Conservation (phyloP, 345 rosid species). For the Pelargonium nanum region DNA sequence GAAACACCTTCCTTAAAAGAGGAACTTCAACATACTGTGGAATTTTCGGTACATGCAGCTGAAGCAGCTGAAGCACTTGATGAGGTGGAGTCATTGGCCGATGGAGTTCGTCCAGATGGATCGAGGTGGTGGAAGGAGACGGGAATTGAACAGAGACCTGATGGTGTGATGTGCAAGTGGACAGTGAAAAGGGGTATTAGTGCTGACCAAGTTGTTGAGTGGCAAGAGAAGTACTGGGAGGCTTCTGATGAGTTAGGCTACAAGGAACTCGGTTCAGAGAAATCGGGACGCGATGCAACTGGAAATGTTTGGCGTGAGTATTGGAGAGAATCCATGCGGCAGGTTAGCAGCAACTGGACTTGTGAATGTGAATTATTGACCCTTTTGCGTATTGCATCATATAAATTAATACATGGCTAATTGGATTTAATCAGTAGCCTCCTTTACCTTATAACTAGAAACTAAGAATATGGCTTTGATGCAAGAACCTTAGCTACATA, state of each 20-base stretch:
- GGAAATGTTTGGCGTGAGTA: slow-evolving; percentile 87
- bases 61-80: slow-evolving; percentile 71
- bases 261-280: slow-evolving; percentile 96
- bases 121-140: slow-evolving; percentile 87
- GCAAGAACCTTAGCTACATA: too few relatives aligned
- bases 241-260: slow-evolving; percentile 83
- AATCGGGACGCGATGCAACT: slow-evolving; percentile 74
- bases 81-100: slow-evolving; percentile 30
- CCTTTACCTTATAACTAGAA: too few relatives aligned
- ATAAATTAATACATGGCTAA: too few relatives aligned
- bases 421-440: too few relatives aligned
- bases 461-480: too few relatives aligned
- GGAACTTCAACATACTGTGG: slow-evolving; percentile 32
- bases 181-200: slow-evolving; percentile 79
- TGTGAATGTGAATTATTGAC: not conserved
- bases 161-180: slow-evolving; percentile 90
- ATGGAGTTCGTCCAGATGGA: slow-evolving; percentile 51
- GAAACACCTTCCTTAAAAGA: slow-evolving; percentile 25
- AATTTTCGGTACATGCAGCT: slow-evolving; percentile 53
- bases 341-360: slow-evolving; percentile 33
- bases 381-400: not conserved
- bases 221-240: slow-evolving; percentile 98
- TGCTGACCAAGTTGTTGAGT: slow-evolving; percentile 66
- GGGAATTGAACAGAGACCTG: slow-evolving; percentile 59
- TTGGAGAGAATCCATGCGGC: slow-evolving; percentile 87